Evolutionary conservation across 352 stramenopile genomes (phyloP).

Genomic region (Pythium volutum): DNA sequence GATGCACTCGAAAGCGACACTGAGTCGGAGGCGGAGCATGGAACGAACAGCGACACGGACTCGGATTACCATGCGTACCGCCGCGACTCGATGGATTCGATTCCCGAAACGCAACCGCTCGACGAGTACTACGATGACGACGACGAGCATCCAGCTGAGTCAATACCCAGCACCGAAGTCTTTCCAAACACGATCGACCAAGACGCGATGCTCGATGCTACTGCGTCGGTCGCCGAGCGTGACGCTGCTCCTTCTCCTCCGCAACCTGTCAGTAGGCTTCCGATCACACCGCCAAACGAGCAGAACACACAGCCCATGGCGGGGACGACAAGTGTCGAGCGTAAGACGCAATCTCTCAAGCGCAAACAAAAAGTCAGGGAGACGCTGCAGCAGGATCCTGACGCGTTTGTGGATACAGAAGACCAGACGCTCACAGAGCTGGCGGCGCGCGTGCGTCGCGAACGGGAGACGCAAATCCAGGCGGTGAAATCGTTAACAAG

Average conservation of each 20-base stretch:
- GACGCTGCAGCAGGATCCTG: constrained; percentile 3
- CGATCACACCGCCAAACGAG: neutral
- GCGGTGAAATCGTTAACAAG: neutral
- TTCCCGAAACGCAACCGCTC: constrained; percentile 46
- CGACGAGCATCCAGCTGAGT: neutral
- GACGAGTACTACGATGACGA: constrained; percentile 30
- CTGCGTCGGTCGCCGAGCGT: neutral
- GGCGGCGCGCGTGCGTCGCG: constrained; percentile 7
- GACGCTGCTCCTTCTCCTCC: neutral
- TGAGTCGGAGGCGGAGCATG: constrained; percentile 9
- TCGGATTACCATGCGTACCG: constrained; percentile 4
- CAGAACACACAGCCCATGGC: neutral
- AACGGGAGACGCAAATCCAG: constrained; percentile 6
- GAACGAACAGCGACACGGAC: neutral
- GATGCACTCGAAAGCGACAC: neutral
- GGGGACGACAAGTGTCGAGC: neutral
- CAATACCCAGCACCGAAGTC: constrained; percentile 4
- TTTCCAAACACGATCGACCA: constrained; percentile 15
- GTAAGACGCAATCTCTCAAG: constrained; percentile 13
- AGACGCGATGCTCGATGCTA: neutral
- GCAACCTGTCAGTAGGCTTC: too few relatives aligned
- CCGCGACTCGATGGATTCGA: constrained; percentile 30
- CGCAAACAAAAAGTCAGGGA: constrained; percentile 14
- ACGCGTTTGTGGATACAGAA: constrained; percentile 18
- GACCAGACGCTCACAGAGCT: constrained; percentile 23